Evolutionary conservation across 176 grass and related monocot species (phyloP).

Genomic region (Poa pratensis): DNA sequence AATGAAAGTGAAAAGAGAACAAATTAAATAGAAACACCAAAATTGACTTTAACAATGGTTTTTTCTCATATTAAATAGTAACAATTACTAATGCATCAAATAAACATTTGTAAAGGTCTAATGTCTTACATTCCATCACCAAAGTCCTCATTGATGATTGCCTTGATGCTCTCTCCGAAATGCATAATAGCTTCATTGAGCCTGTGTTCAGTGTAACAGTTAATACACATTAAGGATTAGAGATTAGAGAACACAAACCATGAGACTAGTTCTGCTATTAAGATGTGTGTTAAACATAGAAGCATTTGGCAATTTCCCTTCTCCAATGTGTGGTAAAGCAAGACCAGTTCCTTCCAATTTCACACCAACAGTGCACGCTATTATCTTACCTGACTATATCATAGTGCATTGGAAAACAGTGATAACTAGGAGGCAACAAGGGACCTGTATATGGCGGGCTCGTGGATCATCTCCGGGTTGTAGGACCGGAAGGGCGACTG

Average conservation of each 20-base stretch:
- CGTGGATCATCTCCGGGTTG: conserved; percentile 75
- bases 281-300: neutral
- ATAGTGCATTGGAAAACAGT: neutral
- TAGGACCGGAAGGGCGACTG: conserved; percentile 76
- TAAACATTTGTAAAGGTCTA: conserved; percentile 31
- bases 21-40: neutral
- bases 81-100: conserved; percentile 32
- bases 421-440: neutral
- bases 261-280: neutral
- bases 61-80: neutral
- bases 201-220: conserved; percentile 41
- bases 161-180: conserved; percentile 98
- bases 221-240: neutral
- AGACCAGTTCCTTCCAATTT: neutral
- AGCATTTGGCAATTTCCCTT: neutral
- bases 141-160: conserved; percentile 97
- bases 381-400: neutral
- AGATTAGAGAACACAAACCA: neutral
- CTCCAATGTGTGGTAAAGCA: neutral
- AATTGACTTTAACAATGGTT: neutral
- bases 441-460: conserved; percentile 81
- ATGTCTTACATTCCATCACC: conserved; percentile 96
- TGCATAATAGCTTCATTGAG: conserved; percentile 98
- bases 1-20: neutral
- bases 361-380: neutral